phyloP scores from a whole-genome alignment of 208 protist genomes.

The Leishmania major region DNA sequence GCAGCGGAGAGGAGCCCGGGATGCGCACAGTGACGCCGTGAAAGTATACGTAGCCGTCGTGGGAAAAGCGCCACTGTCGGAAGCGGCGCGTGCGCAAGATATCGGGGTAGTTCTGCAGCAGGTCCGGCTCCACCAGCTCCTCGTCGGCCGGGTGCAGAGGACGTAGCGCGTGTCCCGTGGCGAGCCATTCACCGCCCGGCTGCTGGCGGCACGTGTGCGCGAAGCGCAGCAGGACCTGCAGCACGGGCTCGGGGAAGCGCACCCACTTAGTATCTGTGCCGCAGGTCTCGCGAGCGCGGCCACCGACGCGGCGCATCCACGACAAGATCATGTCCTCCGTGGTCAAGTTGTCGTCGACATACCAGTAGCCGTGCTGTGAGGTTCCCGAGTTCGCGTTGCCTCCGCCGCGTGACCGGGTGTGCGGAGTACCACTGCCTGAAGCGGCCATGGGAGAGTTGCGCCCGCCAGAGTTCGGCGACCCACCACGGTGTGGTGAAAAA shows the following conservation, averaged over 20 bases:
- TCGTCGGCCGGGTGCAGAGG: conserved; percentile 22
- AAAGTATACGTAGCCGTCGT: conserved; percentile 63
- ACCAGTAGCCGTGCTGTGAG: conserved; percentile 35
- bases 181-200: conserved; percentile 15
- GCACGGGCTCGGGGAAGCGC: conserved; percentile 28
- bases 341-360: conserved; percentile 39
- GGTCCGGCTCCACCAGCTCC: conserved; percentile 23
- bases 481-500: conserved; percentile 11
- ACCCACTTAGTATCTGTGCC: conserved; percentile 47
- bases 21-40: conserved; percentile 51
- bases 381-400: not conserved
- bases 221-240: conserved; percentile 13
- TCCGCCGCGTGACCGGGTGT: conserved; percentile 2
- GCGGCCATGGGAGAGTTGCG: not conserved
- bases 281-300: conserved; percentile 44
- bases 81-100: conserved; percentile 44
- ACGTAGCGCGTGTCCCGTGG: not conserved
- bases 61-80: conserved; percentile 47
- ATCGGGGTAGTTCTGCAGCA: conserved; percentile 23
- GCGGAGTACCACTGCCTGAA: not conserved
- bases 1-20: conserved; percentile 15
- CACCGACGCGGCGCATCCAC: conserved; percentile 56
- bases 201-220: conserved; percentile 19
- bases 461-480: not conserved
- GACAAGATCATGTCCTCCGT: conserved; percentile 50